phyloP scores from a whole-genome alignment of 176 grass and related monocot species.

The Avena atlantica region DNA sequence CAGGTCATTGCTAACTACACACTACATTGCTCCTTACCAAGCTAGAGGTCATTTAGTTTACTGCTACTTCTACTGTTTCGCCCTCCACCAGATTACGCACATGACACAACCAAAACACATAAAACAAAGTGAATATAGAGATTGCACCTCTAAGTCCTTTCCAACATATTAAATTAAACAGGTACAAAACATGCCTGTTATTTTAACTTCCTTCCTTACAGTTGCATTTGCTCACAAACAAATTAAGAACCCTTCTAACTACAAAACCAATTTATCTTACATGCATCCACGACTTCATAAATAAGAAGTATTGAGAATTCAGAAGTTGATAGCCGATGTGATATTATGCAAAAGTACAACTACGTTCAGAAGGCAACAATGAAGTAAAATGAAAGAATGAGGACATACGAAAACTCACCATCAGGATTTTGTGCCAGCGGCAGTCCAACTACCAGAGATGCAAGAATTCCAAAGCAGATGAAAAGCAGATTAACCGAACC shows the following conservation, averaged over 20 bases:
- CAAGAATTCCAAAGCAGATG: conserved; percentile 96
- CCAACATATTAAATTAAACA: background rate
- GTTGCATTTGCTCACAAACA: background rate
- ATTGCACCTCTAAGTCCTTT: conserved; percentile 4
- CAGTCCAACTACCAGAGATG: conserved; percentile 88
- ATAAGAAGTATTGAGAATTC: background rate
- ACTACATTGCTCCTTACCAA: too few species aligned
- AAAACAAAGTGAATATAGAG: background rate
- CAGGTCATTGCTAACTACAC: too few species aligned
- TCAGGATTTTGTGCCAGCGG: conserved; percentile 83
- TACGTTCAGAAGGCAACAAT: background rate
- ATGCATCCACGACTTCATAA: background rate
- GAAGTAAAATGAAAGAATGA: conserved; percentile 5
- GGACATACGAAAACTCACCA: conserved; percentile 63
- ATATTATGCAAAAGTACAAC: background rate
- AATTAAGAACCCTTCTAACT: background rate
- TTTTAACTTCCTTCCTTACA: background rate
- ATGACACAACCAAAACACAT: conserved; percentile 18
- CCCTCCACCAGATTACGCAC: conserved; percentile 81
- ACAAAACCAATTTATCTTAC: background rate
- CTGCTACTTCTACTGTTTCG: too few species aligned
- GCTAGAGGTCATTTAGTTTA: too few species aligned
- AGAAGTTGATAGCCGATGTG: too few species aligned
- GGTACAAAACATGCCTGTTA: background rate
- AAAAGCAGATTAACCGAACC: conserved; percentile 92